Base-by-base conservation (phyloP, 257 asterid species). In the Mitragyna speciosa region DNA sequence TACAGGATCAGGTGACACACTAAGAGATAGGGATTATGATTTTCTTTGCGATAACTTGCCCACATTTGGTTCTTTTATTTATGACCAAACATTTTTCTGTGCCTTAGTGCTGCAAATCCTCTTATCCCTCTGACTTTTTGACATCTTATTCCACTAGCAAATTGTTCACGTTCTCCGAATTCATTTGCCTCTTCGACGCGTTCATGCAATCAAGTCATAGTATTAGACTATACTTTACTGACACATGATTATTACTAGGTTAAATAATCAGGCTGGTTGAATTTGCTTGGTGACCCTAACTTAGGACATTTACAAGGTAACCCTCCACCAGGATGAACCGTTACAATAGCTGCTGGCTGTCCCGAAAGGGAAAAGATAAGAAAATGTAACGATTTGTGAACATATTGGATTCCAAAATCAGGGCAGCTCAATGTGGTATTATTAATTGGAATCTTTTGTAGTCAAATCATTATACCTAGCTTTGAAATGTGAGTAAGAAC, bases 141-240 rank as follows among this genome's bases (percentile, higher is more conserved):
- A 61, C 31, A 76, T 45, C 28, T 63, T 43, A 63, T 76, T 61
- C 47, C 26, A 3, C 6, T 3, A 30, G 20, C 72, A 61, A 76
- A 59, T 76, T 76, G 72, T 31, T 63, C 79, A 76, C 54, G 47
- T 61, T 76, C 63, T 51, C 43, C 22, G 30, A 63, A 63, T 76
- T n/a, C 47, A 26, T 76, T 31, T 12, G 31, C 47, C 12, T 39
- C 48, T 58, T 75, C 51, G 47, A 72, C 51, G 68, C 14, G 19
- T 17, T 51, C 17, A 41, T 9, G 30, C 6, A 17, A 73, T 61
- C 26, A n/a, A 61, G 16, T 61, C 30, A 15, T 48, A 26, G 16
- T 7, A 28, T 72, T 26, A 47, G 73, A 70, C 17, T 41, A 70
- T 39, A 26, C n/a, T 61, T 61, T 56, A 56, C 64, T 20, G 64